Conservation (phyloP, 345 rosid genomes). For the Citrus glauca region DNA sequence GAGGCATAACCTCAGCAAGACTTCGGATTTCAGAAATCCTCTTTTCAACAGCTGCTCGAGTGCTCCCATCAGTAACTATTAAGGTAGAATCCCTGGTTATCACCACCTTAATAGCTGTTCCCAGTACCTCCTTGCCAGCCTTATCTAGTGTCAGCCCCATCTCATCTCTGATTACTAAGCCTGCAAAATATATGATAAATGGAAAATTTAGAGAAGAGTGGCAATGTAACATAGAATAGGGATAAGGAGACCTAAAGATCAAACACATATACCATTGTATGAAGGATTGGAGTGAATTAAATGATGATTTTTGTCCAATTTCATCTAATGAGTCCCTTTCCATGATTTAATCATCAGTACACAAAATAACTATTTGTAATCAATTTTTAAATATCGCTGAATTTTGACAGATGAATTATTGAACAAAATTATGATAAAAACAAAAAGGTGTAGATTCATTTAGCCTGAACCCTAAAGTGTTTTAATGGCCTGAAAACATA, state of each 20-base stretch:
- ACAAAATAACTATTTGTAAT: background rate
- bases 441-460: background rate
- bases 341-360: background rate
- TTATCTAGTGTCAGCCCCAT: conserved; percentile 65
- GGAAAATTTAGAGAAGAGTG: background rate
- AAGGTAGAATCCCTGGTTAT: conserved; percentile 78
- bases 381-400: background rate
- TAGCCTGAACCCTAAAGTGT: background rate
- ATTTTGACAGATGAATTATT: background rate
- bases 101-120: conserved; percentile 63
- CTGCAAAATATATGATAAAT: conserved; percentile 33
- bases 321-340: background rate
- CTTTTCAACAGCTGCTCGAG: conserved; percentile 56
- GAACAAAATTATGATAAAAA: background rate
- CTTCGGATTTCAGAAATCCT: conserved; percentile 68
- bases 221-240: background rate
- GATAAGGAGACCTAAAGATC: background rate
- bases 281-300: background rate
- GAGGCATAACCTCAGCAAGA: conserved; percentile 60
- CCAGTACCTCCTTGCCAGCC: conserved; percentile 76
- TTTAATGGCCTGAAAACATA: background rate
- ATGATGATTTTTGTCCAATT: background rate
- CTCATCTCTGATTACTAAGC: conserved; percentile 85
- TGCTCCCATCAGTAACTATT: conserved; percentile 72
- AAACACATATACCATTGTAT: background rate